Base-by-base conservation (phyloP, 2,329 filamentous ascomycete species). In the Xylariaceae sp. region DNA sequence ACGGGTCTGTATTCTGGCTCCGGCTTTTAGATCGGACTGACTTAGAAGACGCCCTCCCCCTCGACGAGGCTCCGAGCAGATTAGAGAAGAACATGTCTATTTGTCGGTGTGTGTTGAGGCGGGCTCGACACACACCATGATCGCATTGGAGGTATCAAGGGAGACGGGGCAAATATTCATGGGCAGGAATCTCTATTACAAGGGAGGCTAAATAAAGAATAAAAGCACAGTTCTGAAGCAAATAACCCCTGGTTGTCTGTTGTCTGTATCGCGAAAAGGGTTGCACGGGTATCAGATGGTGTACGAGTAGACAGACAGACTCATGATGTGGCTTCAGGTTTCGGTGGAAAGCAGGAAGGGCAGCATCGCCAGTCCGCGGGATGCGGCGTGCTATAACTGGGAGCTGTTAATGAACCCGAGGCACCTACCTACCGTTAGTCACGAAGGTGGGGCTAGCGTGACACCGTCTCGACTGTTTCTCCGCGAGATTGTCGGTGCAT, bases 71-170 rank as follows among this genome's bases (percentile, higher is more conserved):
- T 52, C 66, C 58, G 9, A 69, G 55, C 17, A 70, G 62, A 37
- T 56, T 59, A 51, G 68, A 66, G 50, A 70, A 65, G 58, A 70
- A 70, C 68, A 70, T 70, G 30, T 59, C 62, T 65, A 48, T 17
- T 64, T 60, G 47, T 63, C 47, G 52, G 48, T 52, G 41, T 61
- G 51, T 56, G 52, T 63, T 55, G 63, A 56, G 55, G 50, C 23
- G 39, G 41, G 35, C 23, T 59, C 44, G 51, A 53, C 37, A 51
- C 45, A 64, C 59, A 63, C 49, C 67, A 69, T 69, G 52, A 52
- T 69, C 15, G 61, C 58, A 44, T 39, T n/a, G 23, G 35, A 15
- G 13, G 17, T 34, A 7, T 45, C 13, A 6, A 45, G 41, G 41
- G n/a, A 45, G 13, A 45, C 2, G 41, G 5, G 5, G 2, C 9